Evolutionary conservation across 257 asterid species (phyloP), one percentile per base, ranked within the genome.

Genomic region (Solanum pennellii): DNA sequence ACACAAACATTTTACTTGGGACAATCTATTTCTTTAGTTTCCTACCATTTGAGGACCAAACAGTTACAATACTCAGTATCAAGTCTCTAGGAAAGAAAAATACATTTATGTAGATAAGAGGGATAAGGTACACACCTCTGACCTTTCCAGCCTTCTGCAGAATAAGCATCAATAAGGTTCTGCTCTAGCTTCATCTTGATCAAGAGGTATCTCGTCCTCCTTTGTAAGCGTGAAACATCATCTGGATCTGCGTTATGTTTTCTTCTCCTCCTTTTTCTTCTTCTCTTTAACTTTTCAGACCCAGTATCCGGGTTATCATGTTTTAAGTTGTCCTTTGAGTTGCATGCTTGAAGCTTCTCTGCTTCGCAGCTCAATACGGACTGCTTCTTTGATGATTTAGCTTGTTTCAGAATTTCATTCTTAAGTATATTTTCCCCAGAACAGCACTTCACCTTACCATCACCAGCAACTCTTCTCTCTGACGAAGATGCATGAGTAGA

Each of bases 71-170:
- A 82, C 84, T 82, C 12, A 39, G 45, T 49, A 82, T 29, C n/a
- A 12, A 29, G 69, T 82, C 85, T 82, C 69, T 31, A 82, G 49
- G 59, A 37, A 62, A 90, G 88, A 74, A 21, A 56, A 83, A 89
- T 39, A 80, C 44, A 35, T 41, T 59, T 42, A 75, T 20, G 33
- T 73, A 21, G 62, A 76, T 82, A 82, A 49, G 85, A 82, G 29
- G 45, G 69, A 80, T 80, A 82, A 82, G 69, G 79, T 77, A 84
- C 88, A 89, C 93, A 97, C 99, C 99, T 97, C 92, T 97, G 98
- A 86, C 99, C 99, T 90, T 95, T 94, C 99, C 99, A 97, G 84
- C 99, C 99, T 91, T 97, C 98, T 42, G 95, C 87, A 86, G 98
- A 94, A 90, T 97, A 97, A 87, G 99, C 99, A 91, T 97, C 99